Evolutionary conservation across 2,329 filamentous ascomycete genomes (phyloP).

Genomic region (Ceratocystis lukuohia): DNA sequence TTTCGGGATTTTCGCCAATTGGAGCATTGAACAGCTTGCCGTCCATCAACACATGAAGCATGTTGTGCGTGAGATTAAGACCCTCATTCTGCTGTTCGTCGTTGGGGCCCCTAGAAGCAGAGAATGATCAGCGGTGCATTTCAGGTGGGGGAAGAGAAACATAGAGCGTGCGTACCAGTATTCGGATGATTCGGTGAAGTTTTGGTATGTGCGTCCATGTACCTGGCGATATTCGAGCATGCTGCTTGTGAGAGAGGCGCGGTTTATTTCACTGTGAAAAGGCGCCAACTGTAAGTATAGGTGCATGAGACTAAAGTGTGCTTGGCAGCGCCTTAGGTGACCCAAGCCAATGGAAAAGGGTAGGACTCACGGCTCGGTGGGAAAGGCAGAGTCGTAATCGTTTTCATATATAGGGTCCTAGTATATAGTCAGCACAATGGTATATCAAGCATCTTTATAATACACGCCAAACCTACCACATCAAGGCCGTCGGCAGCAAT

Average conservation of each 20-base stretch:
- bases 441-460: background rate
- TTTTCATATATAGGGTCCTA: constrained; percentile 14
- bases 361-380: constrained; percentile 12
- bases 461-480: constrained; percentile 14
- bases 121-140: background rate
- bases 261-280: constrained; percentile 18
- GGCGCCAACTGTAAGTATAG: background rate
- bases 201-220: constrained; percentile 26
- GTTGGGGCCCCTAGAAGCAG: constrained; percentile 21
- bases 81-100: constrained; percentile 24
- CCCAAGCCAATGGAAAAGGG: background rate
- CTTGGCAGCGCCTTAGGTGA: background rate
- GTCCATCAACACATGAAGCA: constrained; percentile 18
- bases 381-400: constrained; percentile 16
- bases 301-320: background rate
- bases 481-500: constrained; percentile 13
- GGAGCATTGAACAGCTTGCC: constrained; percentile 19
- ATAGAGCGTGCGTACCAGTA: constrained; percentile 22
- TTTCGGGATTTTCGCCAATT: constrained; percentile 23
- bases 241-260: constrained; percentile 25
- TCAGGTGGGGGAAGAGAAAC: background rate
- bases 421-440: background rate
- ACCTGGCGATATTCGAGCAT: constrained; percentile 25
- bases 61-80: constrained; percentile 17
- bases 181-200: constrained; percentile 23